These are phyloP conservation scores for Leccinellum rugosiceps DNA, from an alignment of 768 basidiomycete genomes.

Conservation along the genomic window DNA sequence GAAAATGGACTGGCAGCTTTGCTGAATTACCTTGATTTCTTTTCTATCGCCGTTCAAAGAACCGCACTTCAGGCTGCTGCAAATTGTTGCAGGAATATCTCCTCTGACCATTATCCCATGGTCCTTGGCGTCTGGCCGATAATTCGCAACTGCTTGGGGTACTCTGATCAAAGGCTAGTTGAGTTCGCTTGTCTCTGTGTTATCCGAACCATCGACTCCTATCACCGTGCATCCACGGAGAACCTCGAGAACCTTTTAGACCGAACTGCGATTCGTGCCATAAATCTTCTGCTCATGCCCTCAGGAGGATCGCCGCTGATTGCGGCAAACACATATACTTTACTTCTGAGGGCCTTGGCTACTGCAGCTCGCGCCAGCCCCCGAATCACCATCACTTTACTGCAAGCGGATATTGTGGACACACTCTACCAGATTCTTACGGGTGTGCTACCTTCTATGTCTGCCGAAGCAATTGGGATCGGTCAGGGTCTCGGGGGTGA, in stretches of 20 bases:
- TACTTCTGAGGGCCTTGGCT: constrained; percentile 81
- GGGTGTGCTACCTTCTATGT: constrained; percentile 79
- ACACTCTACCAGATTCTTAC: constrained; percentile 95
- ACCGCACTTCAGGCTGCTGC: constrained; percentile 96
- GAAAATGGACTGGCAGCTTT: constrained; percentile 93
- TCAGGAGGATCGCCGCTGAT: constrained; percentile 85
- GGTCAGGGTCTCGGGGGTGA: constrained; percentile 84
- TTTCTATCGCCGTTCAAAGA: constrained; percentile 95
- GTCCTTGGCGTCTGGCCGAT: constrained; percentile 89
- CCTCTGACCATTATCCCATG: constrained; percentile 85
- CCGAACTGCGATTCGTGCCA: constrained; percentile 70
- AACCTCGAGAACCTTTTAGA: constrained; percentile 87
- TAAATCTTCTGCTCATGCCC: constrained; percentile 82
- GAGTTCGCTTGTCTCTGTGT: constrained; percentile 95
- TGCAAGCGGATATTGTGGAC: constrained; percentile 91
- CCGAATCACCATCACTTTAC: constrained; percentile 77
- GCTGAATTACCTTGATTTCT: constrained; percentile 96
- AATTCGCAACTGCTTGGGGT: constrained; percentile 86
- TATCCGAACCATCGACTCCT: constrained; percentile 91
- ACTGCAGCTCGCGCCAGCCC: constrained; percentile 87
- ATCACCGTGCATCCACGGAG: constrained; percentile 79
- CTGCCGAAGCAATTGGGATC: constrained; percentile 48
- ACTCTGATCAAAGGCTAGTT: constrained; percentile 95
- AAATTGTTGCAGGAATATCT: constrained; percentile 93
- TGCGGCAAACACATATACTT: constrained; percentile 83